Conservation (phyloP, 495 filamentous ascomycete species). For the Filosporella fistucella region DNA sequence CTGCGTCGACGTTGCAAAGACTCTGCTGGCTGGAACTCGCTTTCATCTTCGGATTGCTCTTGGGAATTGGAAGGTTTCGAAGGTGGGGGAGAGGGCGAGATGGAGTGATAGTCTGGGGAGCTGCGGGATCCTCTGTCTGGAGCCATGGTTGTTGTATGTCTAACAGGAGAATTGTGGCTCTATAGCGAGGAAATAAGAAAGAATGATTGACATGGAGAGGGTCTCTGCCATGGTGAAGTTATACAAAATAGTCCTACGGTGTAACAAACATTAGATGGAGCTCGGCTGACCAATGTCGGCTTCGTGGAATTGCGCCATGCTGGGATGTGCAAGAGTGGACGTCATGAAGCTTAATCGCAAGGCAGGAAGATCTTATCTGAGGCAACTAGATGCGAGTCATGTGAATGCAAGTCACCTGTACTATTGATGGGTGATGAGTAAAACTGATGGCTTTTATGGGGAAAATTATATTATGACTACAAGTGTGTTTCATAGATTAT, state of each 20-base stretch:
- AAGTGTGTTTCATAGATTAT: no score
- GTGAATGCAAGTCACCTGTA: no score
- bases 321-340: not conserved
- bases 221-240: not conserved
- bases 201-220: not conserved
- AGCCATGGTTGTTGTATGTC: conserved; percentile 25
- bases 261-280: no score
- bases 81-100: conserved; percentile 7
- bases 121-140: conserved; percentile 30
- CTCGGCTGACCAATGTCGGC: conserved; percentile 1
- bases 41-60: conserved; percentile 9
- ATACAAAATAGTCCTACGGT: no score
- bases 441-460: no score
- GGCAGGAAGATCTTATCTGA: not conserved
- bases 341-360: not conserved
- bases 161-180: not conserved
- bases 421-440: no score
- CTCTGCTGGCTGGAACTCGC: conserved; percentile 8
- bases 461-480: no score
- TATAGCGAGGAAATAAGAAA: not conserved
- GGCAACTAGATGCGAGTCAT: no score
- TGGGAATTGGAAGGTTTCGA: conserved; percentile 6
- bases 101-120: conserved; percentile 14
- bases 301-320: not conserved
- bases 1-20: conserved; percentile 24